These are phyloP conservation scores for Euphorbia celastroides DNA, from an alignment of 441 rosid genomes.

Conservation along the genomic window DNA sequence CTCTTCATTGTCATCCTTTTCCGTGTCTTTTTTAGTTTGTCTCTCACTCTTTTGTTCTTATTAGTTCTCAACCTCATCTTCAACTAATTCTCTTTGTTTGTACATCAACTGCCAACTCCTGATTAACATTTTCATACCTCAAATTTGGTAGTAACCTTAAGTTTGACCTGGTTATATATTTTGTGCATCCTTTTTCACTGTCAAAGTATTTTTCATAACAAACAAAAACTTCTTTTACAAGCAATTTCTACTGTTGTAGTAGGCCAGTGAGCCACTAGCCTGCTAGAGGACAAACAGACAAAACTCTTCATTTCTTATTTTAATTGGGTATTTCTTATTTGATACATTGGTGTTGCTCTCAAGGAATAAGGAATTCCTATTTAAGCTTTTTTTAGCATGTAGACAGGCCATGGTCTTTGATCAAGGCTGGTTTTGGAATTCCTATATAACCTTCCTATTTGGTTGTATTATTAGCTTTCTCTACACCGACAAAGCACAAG, in stretches of 20 bases:
- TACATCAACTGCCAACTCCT: background rate
- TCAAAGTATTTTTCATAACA: background rate
- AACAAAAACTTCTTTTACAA: background rate
- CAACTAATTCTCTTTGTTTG: conserved; percentile 16
- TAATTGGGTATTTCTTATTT: conserved; percentile 10
- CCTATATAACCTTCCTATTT: conserved; percentile 31
- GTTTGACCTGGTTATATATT: conserved; percentile 5
- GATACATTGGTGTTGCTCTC: conserved; percentile 16
- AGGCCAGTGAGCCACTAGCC: conserved; percentile 1
- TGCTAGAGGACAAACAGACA: conserved; percentile 30
- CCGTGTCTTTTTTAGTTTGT: conserved; percentile 24
- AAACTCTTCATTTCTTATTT: conserved; percentile 11
- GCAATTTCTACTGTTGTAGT: background rate
- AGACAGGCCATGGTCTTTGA: conserved; percentile 25
- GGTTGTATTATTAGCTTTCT: conserved; percentile 23
- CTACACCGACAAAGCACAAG: background rate
- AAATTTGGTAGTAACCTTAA: conserved; percentile 7
- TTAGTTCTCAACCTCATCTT: conserved; percentile 1
- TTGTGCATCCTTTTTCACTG: background rate
- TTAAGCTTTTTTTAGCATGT: conserved; percentile 9
- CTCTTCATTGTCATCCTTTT: conserved; percentile 35
- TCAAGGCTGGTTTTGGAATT: conserved; percentile 24
- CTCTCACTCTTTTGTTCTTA: conserved; percentile 11
- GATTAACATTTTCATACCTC: conserved; percentile 2
- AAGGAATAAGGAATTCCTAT: conserved; percentile 23